A percentile compares a stretch with the other conserved stretches of the same genome.
These are phyloP conservation scores for Suillus decipiens DNA, from an alignment of 768 basidiomycete genomes.

Conservation along the genomic window DNA sequence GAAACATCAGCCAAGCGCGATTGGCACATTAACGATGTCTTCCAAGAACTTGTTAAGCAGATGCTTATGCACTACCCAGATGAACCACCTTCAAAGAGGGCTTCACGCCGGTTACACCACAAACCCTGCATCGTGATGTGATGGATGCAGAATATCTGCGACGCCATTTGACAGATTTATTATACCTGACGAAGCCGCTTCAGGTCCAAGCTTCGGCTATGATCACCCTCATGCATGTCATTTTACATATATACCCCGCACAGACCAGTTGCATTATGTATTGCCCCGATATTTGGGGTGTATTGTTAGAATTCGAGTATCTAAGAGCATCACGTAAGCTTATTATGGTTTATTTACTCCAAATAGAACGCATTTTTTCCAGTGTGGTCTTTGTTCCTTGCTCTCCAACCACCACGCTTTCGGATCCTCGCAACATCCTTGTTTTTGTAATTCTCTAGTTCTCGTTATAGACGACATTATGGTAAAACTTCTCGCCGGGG, in stretches of 20 bases:
- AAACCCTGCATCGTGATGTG: conserved; percentile 41
- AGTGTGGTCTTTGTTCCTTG: conserved; percentile 14
- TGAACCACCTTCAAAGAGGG: conserved; percentile 39
- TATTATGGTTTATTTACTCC: conserved; percentile 9
- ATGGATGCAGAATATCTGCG: conserved; percentile 2
- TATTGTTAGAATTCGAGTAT: background rate
- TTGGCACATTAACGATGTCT: conserved; percentile 79
- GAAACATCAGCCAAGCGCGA: conserved; percentile 88
- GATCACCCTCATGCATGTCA: background rate
- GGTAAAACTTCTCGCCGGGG: background rate
- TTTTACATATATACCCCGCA: conserved; percentile 6
- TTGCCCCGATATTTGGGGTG: background rate
- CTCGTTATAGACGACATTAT: conserved; percentile 7
- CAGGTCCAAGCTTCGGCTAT: background rate
- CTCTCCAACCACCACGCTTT: conserved; percentile 8
- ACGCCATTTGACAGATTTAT: background rate
- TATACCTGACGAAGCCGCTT: background rate
- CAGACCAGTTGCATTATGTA: conserved; percentile 4
- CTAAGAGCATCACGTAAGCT: background rate
- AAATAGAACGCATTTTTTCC: conserved; percentile 18
- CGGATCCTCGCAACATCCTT: background rate
- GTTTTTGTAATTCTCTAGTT: conserved; percentile 2
- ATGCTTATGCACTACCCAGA: conserved; percentile 69
- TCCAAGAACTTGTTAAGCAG: conserved; percentile 73
- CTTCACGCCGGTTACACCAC: conserved; percentile 23